phyloP scores from a whole-genome alignment of 306 rosid genomes.

The Trifolium pratense region DNA sequence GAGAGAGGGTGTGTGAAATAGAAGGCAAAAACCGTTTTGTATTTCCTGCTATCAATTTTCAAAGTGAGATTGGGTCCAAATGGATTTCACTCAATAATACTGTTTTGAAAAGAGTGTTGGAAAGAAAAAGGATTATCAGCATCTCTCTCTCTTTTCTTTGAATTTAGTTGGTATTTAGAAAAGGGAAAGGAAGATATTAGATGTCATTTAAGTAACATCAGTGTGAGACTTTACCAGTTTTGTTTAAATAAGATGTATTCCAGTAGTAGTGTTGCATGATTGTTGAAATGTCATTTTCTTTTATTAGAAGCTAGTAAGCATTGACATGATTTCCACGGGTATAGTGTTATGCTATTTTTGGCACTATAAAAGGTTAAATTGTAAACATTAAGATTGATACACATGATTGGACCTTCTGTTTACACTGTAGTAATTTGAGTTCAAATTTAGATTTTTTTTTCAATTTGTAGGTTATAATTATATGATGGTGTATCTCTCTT shows the following conservation, averaged over 20 bases:
- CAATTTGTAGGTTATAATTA: background rate
- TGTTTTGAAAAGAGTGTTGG: background rate
- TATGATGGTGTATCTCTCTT: no score
- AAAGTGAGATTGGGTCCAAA: background rate
- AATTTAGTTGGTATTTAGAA: slow-evolving; percentile 14
- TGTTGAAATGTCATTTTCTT: slow-evolving; percentile 31
- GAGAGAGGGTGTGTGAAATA: no score
- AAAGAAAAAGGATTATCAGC: background rate
- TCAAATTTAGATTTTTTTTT: background rate
- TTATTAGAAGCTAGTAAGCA: slow-evolving; percentile 9
- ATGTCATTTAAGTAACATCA: slow-evolving; percentile 23
- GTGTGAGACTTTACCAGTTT: background rate
- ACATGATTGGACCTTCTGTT: background rate
- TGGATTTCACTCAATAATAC: background rate
- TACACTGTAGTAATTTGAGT: background rate
- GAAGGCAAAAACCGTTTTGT: background rate
- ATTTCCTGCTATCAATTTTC: background rate
- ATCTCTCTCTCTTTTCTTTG: background rate
- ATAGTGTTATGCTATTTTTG: slow-evolving; percentile 7
- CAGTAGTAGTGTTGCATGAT: slow-evolving; percentile 9
- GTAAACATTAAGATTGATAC: background rate
- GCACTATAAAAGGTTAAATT: background rate
- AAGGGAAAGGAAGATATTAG: slow-evolving; percentile 11
- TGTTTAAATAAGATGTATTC: background rate
- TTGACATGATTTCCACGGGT: slow-evolving; percentile 8